These are phyloP conservation scores for Salix caprea DNA, from an alignment of 345 rosid genomes.

Conservation along the genomic window DNA sequence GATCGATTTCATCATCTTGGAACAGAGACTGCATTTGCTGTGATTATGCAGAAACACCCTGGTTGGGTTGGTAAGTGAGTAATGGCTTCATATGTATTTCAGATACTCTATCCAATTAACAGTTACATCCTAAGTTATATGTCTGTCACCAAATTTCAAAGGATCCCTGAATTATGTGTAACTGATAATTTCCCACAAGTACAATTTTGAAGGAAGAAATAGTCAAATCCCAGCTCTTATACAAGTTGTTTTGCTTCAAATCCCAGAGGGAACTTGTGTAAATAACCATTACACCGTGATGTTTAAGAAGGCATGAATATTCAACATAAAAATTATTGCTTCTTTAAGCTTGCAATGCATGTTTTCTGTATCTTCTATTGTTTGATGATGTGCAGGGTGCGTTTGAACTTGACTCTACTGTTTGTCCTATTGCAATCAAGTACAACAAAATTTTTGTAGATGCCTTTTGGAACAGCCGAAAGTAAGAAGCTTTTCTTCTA, in stretches of 20 bases:
- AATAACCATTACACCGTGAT: slow-evolving; percentile 82
- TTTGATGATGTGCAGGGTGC: slow-evolving; percentile 67
- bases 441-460: slow-evolving; percentile 96
- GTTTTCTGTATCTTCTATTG: slow-evolving; percentile 10
- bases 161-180: not conserved
- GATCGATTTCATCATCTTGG: slow-evolving; percentile 94
- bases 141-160: not conserved
- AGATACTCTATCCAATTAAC: not conserved
- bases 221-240: not conserved
- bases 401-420: slow-evolving; percentile 90
- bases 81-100: not conserved
- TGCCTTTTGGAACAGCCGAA: slow-evolving; percentile 98
- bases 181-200: not conserved
- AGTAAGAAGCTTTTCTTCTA: slow-evolving; percentile 43
- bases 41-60: slow-evolving; percentile 99
- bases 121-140: not conserved
- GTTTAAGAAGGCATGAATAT: slow-evolving; percentile 81
- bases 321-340: not conserved
- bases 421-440: slow-evolving; percentile 94
- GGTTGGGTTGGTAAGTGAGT: slow-evolving; percentile 97
- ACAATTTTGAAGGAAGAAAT: not conserved
- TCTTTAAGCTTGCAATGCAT: not conserved
- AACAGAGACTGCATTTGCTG: slow-evolving; percentile 98
- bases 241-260: not conserved
- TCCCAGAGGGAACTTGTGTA: slow-evolving; percentile 94